Base-by-base conservation (phyloP, 2,329 filamentous ascomycete species). In the Coniochaeta prunicola region DNA sequence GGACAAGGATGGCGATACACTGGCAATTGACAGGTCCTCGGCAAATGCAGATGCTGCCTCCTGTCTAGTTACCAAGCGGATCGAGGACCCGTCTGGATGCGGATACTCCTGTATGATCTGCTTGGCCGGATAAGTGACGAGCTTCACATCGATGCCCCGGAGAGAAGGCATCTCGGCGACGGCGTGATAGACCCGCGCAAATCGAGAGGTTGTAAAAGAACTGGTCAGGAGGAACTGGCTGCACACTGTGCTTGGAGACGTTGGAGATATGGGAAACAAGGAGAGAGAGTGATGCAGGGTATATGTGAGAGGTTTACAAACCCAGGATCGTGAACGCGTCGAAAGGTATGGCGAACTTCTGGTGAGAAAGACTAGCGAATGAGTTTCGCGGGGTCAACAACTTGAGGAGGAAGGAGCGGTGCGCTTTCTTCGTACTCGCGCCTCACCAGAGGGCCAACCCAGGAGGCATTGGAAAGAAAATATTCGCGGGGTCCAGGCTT, bases 91-190 rank as follows among this genome's bases (percentile, higher is more conserved):
- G 56, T 83, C 79, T 0, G 80, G 80, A 61, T 84, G 80, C 21
- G 80, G 78, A 64, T 80, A 84, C 64, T 86, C 82, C 15, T 77
- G 76, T 3, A 85, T 72, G 21, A 65, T 68, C 50, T 72, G 66
- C 10, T 70, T 64, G 2, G 70, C 68, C 17, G 71, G 66, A 45
- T 74, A 70, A 2, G 73, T 67, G 19, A 74, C 65, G 40, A 83
- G 66, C 2, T 74, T 76, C 26, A 83, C 60, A 30, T 80, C 74
- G 57, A 83, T 71, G 10, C 78, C 79, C 26, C 77, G 75, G 57
- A 82, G 75, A 59, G 67, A 75, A 17, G 80, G 80, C 80, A 83
- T 83, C 15, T 59, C 63, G 57, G 6, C 9, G 9, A 10, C 21
- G n/a, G 21, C 30, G 24, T 26, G 24, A 5, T 3, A 26, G 45